Percentiles rank a stretch among this genome's conserved stretches.
phyloP scores from a whole-genome alignment of 345 rosid genomes.

The Eucalyptus virginea region DNA sequence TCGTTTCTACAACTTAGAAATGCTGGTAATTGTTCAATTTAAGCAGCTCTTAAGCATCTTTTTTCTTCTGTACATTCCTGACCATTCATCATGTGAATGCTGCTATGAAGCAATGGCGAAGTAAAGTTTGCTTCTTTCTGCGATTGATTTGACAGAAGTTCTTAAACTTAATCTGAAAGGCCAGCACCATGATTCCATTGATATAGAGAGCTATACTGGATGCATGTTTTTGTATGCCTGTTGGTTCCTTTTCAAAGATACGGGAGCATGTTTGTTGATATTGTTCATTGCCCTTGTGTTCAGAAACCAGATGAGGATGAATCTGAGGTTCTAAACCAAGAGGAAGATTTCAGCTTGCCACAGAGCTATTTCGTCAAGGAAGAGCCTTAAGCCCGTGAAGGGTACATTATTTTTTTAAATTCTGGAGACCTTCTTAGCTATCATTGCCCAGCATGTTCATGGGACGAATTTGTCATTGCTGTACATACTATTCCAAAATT shows the following conservation, averaged over 20 bases:
- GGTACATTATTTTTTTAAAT: neutral
- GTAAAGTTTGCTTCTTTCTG: neutral
- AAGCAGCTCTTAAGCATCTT: neutral
- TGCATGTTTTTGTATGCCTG: neutral
- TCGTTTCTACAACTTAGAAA: conserved; percentile 86
- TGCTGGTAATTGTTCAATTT: conserved; percentile 48
- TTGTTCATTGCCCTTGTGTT: neutral
- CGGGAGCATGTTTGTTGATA: neutral
- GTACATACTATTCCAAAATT: neutral
- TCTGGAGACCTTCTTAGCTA: neutral
- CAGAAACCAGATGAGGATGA: conserved; percentile 97
- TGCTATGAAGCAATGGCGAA: neutral
- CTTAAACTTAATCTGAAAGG: neutral
- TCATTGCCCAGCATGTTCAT: neutral
- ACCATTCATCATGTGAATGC: neutral
- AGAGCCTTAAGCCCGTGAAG: conserved; percentile 19
- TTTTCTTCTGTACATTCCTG: neutral
- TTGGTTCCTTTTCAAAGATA: neutral
- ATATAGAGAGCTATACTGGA: neutral
- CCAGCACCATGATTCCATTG: neutral
- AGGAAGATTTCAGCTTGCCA: conserved; percentile 89
- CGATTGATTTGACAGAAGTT: neutral
- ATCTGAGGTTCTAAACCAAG: conserved; percentile 60
- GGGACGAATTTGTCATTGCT: neutral
- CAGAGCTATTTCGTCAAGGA: conserved; percentile 78